Percentiles rank a stretch among this genome's conserved stretches.
Evolutionary conservation across 495 filamentous ascomycete genomes (phyloP).

Genomic region (Penicillium goetzii): DNA sequence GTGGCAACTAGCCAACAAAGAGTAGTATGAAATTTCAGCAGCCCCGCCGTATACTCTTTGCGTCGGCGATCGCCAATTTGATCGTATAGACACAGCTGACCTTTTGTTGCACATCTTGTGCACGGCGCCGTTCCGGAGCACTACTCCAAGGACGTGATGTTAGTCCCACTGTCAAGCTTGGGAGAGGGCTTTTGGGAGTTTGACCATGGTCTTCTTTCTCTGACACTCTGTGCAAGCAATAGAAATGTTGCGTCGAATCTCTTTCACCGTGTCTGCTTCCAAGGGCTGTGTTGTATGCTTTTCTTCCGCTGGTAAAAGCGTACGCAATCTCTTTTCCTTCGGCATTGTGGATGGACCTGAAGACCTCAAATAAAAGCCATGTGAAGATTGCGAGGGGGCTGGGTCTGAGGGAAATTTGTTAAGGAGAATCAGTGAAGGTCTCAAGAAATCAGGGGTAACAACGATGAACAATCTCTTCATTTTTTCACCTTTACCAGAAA

Average conservation of each 20-base stretch:
- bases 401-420: background rate
- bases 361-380: background rate
- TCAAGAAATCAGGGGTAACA: background rate
- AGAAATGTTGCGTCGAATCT: background rate
- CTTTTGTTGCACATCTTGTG: slow-evolving; percentile 12
- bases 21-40: slow-evolving; percentile 18
- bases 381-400: background rate
- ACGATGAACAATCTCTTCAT: background rate
- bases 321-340: background rate
- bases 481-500: background rate
- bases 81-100: slow-evolving; percentile 11
- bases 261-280: background rate
- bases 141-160: background rate
- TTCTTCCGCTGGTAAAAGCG: background rate
- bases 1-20: slow-evolving; percentile 14
- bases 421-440: background rate
- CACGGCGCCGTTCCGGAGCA: slow-evolving; percentile 18
- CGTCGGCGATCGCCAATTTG: slow-evolving; percentile 15
- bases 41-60: slow-evolving; percentile 18
- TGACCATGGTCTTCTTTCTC: slow-evolving; percentile 8
- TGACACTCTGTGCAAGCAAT: slow-evolving; percentile 6
- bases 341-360: background rate
- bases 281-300: background rate
- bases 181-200: background rate
- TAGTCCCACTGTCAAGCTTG: background rate